Percentiles rank a stretch among this genome's conserved stretches.
These are phyloP conservation scores for Aspergillus pseudoglaucus DNA, from an alignment of 2,329 filamentous ascomycete species.

Conservation along the genomic window DNA sequence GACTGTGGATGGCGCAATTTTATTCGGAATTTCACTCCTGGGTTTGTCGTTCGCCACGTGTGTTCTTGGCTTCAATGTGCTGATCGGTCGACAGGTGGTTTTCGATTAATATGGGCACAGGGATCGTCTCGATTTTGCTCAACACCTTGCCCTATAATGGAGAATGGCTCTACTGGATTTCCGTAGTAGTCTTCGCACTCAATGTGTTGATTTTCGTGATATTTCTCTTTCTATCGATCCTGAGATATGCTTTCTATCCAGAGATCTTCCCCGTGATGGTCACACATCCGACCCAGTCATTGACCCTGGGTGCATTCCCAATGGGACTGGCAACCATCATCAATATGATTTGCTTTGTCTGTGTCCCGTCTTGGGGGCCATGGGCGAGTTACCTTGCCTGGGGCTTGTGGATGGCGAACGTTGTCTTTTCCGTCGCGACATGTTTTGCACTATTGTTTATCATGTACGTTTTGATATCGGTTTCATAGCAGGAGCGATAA, in stretches of 20 bases:
- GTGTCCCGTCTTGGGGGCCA: conserved; percentile 51
- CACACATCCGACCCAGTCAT: conserved; percentile 54
- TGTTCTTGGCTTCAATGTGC: not conserved
- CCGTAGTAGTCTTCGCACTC: conserved; percentile 21
- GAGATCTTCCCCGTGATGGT: conserved; percentile 60
- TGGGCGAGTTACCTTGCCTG: conserved; percentile 50
- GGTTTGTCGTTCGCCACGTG: conserved; percentile 11
- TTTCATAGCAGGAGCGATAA: not conserved
- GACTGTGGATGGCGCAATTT: conserved; percentile 23
- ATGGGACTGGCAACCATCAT: conserved; percentile 62
- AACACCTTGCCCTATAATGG: conserved; percentile 30
- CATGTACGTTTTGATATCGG: not conserved
- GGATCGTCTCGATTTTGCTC: conserved; percentile 30
- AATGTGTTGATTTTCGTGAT: conserved; percentile 22
- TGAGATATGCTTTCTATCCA: conserved; percentile 58
- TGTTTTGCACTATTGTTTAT: not conserved
- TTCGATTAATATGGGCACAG: conserved; percentile 32
- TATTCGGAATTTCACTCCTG: conserved; percentile 34
- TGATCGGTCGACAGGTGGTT: conserved; percentile 23
- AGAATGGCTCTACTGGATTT: conserved; percentile 30
- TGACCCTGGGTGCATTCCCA: conserved; percentile 61
- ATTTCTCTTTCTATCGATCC: conserved; percentile 41
- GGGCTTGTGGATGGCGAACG: conserved; percentile 53
- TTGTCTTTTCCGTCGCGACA: conserved; percentile 43
- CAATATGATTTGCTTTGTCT: conserved; percentile 55